Conservation (phyloP, 2,329 filamentous ascomycete species). For the Furcasterigmium furcatum region DNA sequence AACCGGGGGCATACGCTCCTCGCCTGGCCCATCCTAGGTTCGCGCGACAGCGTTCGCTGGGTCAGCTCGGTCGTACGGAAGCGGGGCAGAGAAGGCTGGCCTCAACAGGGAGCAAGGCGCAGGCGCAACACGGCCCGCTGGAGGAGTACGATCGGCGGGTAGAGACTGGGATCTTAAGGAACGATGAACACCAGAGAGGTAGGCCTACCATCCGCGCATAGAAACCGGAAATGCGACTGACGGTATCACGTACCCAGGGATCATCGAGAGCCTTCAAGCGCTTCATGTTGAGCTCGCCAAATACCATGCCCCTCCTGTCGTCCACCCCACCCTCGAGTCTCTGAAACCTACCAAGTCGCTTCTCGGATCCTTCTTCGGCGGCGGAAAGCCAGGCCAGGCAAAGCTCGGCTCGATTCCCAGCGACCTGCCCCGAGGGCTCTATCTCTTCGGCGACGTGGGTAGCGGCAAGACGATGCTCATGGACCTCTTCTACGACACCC, state of each 20-base stretch:
- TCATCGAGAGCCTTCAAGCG: conserved; percentile 85
- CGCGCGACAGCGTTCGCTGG: no score
- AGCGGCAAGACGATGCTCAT: conserved; percentile 99
- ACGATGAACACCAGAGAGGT: conserved; percentile 92
- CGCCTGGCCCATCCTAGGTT: no score
- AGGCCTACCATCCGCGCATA: background rate
- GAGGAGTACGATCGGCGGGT: conserved; percentile 87
- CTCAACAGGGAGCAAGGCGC: conserved; percentile 16
- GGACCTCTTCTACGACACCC: conserved; percentile 94
- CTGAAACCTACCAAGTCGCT: conserved; percentile 52
- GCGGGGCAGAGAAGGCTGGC: conserved; percentile 6
- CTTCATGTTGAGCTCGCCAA: conserved; percentile 77
- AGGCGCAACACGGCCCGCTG: conserved; percentile 63
- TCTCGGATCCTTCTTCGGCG: conserved; percentile 58
- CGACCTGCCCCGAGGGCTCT: conserved; percentile 82
- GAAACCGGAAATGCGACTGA: conserved; percentile 4
- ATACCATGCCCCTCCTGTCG: conserved; percentile 71
- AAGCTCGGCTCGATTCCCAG: conserved; percentile 56
- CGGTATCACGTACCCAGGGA: conserved; percentile 52
- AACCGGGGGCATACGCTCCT: background rate
- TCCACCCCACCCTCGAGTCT: conserved; percentile 74
- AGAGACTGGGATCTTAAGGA: conserved; percentile 66
- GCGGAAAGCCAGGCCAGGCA: conserved; percentile 29
- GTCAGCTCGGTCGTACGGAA: background rate
- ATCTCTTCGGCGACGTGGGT: conserved; percentile 94